Conservation (phyloP, 2,329 filamentous ascomycete genomes). For the Paracoccidioides brasiliensis region DNA sequence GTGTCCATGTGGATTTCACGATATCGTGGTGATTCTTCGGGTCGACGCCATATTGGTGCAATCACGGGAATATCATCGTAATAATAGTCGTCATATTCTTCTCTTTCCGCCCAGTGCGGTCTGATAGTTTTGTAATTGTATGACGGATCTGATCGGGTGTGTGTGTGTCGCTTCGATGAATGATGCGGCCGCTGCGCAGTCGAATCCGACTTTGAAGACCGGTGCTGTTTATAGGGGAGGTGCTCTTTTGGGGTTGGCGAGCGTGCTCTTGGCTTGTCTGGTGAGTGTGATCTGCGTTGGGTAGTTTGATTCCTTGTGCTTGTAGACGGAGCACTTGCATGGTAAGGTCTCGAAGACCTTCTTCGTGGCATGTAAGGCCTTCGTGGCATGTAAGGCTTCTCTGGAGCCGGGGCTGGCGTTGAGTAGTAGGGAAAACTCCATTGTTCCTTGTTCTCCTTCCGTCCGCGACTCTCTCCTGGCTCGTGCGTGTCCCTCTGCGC, state of each 20-base stretch:
- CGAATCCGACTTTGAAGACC: neutral
- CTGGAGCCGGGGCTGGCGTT: neutral
- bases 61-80: neutral
- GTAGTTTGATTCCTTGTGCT: too few species aligned
- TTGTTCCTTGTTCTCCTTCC: neutral
- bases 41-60: neutral
- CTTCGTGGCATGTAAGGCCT: neutral
- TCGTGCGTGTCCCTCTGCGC: neutral
- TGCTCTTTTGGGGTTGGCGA: neutral
- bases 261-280: neutral
- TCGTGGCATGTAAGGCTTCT: neutral
- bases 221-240: neutral
- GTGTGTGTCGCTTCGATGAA: neutral
- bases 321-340: too few species aligned
- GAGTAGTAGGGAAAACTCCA: neutral
- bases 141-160: neutral
- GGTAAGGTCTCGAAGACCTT: too few species aligned
- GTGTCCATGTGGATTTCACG: neutral
- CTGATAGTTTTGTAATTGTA: neutral
- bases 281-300: neutral
- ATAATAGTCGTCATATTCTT: neutral
- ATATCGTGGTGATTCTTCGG: neutral
- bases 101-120: neutral
- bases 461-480: neutral
- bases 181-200: neutral